phyloP scores from a whole-genome alignment of 2,329 filamentous ascomycete species.

The Cercospora beticola region DNA sequence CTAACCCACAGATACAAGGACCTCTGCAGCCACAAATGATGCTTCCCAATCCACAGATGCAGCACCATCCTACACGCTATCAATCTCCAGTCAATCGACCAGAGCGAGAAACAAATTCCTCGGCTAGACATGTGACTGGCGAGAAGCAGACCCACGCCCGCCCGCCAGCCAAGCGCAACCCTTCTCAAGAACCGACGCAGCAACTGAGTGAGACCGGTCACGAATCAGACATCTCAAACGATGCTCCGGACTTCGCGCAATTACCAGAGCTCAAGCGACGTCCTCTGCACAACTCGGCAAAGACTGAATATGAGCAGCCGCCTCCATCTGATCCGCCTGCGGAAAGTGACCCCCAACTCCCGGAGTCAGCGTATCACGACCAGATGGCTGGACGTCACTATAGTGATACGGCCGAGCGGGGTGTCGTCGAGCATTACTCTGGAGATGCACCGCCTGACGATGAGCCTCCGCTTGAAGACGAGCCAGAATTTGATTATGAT shows the following conservation, averaged over 20 bases:
- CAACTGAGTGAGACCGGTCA: background rate
- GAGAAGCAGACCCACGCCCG: background rate
- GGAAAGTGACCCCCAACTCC: background rate
- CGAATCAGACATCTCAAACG: background rate
- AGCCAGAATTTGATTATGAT: conserved; percentile 32
- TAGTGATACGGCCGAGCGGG: background rate
- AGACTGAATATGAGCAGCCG: background rate
- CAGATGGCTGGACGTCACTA: background rate
- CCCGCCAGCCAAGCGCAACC: background rate
- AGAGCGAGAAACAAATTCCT: background rate
- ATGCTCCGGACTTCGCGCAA: background rate
- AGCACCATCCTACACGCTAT: background rate
- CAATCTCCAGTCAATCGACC: background rate
- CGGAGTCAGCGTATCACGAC: background rate
- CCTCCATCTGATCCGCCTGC: background rate
- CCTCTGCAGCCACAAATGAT: background rate
- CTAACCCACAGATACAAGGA: background rate
- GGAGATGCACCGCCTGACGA: background rate
- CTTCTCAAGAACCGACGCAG: background rate
- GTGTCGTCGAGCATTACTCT: background rate
- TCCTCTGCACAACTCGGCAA: background rate
- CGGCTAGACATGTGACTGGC: background rate
- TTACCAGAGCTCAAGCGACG: background rate
- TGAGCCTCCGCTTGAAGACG: background rate
- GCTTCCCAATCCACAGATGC: background rate